These are phyloP conservation scores for Amaranthus tricolor DNA, from an alignment of 179 eudicot genomes.

Conservation along the genomic window DNA sequence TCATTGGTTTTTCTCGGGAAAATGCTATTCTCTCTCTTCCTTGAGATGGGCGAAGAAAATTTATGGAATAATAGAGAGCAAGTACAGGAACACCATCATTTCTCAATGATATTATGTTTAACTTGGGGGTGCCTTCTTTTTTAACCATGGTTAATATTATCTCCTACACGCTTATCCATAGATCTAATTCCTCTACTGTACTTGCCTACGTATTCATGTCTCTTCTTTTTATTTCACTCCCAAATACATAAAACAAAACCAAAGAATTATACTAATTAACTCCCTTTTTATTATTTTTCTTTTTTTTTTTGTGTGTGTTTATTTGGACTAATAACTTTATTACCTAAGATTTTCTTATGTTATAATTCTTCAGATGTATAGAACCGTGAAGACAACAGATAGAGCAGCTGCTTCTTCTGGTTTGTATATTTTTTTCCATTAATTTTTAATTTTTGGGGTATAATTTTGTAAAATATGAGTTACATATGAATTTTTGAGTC, in stretches of 20 bases:
- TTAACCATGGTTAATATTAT: slow-evolving; percentile 35
- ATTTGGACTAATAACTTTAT: too few species aligned
- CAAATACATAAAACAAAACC: not conserved
- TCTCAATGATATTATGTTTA: slow-evolving; percentile 66
- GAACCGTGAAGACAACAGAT: slow-evolving; percentile 95
- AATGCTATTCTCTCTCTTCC: slow-evolving; percentile 33
- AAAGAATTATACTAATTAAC: too few species aligned
- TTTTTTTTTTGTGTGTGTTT: not conserved
- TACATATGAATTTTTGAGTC: not conserved
- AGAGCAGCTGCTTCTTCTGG: slow-evolving; percentile 83
- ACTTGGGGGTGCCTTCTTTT: not conserved
- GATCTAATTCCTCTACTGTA: slow-evolving; percentile 21
- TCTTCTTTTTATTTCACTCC: not conserved
- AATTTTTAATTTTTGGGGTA: not conserved
- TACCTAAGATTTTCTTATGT: not conserved
- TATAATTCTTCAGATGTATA: slow-evolving; percentile 41
- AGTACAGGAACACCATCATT: slow-evolving; percentile 83
- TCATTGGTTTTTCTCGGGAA: slow-evolving; percentile 27
- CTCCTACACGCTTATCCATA: slow-evolving; percentile 32
- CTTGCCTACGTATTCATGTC: slow-evolving; percentile 20
- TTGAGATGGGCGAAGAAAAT: slow-evolving; percentile 38
- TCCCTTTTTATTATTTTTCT: not conserved
- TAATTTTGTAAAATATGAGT: not conserved
- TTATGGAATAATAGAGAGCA: slow-evolving; percentile 27
- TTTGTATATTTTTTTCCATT: slow-evolving; percentile 8